phyloP scores from a whole-genome alignment of 352 stramenopile species.

The Phytophthora uliginosa region DNA sequence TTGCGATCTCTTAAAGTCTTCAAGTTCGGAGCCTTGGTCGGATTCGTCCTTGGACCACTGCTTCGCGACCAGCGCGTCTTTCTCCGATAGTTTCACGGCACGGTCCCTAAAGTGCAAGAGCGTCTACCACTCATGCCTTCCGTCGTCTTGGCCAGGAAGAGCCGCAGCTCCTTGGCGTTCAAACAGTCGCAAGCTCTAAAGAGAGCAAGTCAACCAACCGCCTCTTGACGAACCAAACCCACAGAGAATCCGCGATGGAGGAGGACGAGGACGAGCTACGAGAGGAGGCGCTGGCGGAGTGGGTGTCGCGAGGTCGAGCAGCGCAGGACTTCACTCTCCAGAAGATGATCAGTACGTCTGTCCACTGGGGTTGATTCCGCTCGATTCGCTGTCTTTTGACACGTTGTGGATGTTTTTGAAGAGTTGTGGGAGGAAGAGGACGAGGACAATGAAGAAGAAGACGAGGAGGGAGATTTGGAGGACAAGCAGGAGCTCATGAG shows the following conservation, averaged over 20 bases:
- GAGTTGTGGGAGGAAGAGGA: conserved; percentile 80
- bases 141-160: neutral
- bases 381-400: neutral
- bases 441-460: conserved; percentile 50
- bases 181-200: too few species aligned
- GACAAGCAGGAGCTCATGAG: conserved; percentile 78
- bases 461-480: conserved; percentile 51
- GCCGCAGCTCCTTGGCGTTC: neutral
- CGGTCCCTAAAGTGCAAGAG: too few species aligned
- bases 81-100: too few species aligned
- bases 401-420: conserved; percentile 20
- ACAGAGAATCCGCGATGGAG: conserved; percentile 1
- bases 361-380: too few species aligned
- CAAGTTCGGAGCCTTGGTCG: too few species aligned
- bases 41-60: too few species aligned
- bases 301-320: conserved; percentile 66
- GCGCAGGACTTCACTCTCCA: conserved; percentile 81
- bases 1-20: too few species aligned
- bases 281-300: conserved; percentile 81
- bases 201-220: too few species aligned
- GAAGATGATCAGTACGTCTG: conserved; percentile 74
- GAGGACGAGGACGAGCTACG: conserved; percentile 62
- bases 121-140: neutral
- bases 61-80: too few species aligned
- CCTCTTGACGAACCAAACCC: too few species aligned